Evolutionary conservation across 2,329 filamentous ascomycete genomes (phyloP).

Genomic region (Cercospora sp.): DNA sequence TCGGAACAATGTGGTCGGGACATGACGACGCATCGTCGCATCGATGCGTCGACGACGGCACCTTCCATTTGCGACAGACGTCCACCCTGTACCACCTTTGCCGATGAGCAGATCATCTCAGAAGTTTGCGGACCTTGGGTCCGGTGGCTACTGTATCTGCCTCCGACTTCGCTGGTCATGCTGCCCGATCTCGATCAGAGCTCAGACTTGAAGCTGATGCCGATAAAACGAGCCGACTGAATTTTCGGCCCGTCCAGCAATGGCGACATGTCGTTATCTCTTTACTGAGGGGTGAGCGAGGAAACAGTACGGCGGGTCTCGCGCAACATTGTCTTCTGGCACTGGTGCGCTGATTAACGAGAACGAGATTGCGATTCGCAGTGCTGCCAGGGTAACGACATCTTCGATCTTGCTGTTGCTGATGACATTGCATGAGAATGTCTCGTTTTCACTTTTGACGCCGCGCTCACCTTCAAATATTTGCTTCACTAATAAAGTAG

Average conservation of each 20-base stretch:
- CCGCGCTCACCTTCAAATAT: no score
- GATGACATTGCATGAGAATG: no score
- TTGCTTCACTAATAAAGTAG: no score
- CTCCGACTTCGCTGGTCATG: not conserved
- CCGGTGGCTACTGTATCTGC: not conserved
- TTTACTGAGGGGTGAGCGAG: not conserved
- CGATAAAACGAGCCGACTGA: not conserved
- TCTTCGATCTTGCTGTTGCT: no score
- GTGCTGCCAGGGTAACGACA: no score
- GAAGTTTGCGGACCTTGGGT: not conserved
- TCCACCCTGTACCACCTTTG: not conserved
- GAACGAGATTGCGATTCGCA: no score
- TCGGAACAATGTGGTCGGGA: no score
- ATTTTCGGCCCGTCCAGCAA: not conserved
- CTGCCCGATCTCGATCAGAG: not conserved
- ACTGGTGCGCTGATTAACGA: no score
- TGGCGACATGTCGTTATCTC: not conserved
- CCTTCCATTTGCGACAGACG: not conserved
- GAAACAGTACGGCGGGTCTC: no score
- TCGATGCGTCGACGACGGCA: not conserved
- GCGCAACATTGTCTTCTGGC: no score
- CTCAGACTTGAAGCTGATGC: not conserved
- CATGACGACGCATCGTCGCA: no score
- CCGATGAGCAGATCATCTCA: not conserved
- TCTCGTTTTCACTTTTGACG: no score